Evolutionary conservation across 495 filamentous ascomycete genomes (phyloP).

Genomic region (Aspergillus baeticus): DNA sequence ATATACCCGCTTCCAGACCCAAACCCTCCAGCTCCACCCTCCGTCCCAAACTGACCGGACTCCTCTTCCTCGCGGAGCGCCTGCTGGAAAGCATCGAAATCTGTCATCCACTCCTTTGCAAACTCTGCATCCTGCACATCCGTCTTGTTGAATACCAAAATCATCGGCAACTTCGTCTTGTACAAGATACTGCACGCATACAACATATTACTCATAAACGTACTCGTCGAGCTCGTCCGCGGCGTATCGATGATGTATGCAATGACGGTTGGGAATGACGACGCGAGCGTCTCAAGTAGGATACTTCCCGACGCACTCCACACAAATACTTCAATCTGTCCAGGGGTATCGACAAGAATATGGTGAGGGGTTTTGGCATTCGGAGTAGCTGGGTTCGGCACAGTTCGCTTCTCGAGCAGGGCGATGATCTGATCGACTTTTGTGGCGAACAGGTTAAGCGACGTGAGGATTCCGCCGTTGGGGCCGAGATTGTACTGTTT

Average conservation of each 20-base stretch:
- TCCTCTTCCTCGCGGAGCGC: conserved; percentile 80
- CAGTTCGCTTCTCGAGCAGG: conserved; percentile 83
- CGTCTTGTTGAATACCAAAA: conserved; percentile 97
- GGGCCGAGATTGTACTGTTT: conserved; percentile 96
- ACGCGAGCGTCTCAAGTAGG: conserved; percentile 88
- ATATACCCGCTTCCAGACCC: conserved; percentile 90
- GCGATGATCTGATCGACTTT: conserved; percentile 93
- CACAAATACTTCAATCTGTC: conserved; percentile 98
- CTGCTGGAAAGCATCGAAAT: conserved; percentile 92
- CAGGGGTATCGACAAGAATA: conserved; percentile 91
- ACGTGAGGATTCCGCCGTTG: conserved; percentile 97
- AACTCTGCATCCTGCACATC: conserved; percentile 89
- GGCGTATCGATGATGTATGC: conserved; percentile 98
- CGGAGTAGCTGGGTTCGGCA: conserved; percentile 60
- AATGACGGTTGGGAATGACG: conserved; percentile 91
- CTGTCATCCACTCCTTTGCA: conserved; percentile 99
- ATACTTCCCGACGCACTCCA: conserved; percentile 95
- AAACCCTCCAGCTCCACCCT: conserved; percentile 59
- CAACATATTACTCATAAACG: conserved; percentile 99
- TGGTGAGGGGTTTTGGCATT: conserved; percentile 67
- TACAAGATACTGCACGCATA: conserved; percentile 98
- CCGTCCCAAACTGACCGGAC: conserved; percentile 69
- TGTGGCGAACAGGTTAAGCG: conserved; percentile 92
- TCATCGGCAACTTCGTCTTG: conserved; percentile 98
- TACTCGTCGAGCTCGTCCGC: conserved; percentile 83